These are phyloP conservation scores for Penicillium cosmopolitanum DNA, from an alignment of 495 filamentous ascomycete genomes.

Conservation along the genomic window DNA sequence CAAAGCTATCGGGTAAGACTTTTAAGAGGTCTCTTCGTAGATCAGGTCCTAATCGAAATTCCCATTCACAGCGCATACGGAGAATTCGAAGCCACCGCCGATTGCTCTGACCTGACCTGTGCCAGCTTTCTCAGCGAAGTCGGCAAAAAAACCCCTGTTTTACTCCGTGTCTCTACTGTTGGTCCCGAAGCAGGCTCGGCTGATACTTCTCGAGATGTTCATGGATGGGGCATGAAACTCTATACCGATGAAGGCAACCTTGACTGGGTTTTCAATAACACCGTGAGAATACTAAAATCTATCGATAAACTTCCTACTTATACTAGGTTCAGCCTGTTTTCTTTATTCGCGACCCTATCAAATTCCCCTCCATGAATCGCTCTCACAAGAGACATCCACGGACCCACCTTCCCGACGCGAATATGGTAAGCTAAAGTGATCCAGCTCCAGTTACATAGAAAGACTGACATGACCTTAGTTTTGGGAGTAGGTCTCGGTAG, in stretches of 20 bases:
- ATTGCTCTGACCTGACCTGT: slow-evolving; percentile 49
- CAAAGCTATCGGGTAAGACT: background rate
- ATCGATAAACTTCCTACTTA: background rate
- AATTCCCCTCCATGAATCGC: slow-evolving; percentile 59
- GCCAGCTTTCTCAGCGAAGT: slow-evolving; percentile 49
- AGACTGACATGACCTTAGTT: slow-evolving; percentile 14
- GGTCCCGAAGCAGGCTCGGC: slow-evolving; percentile 66
- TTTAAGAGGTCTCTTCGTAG: background rate
- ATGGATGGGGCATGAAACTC: slow-evolving; percentile 73
- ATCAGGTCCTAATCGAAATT: background rate
- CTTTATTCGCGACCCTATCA: slow-evolving; percentile 59
- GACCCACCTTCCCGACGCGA: slow-evolving; percentile 52
- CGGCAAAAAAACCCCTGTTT: slow-evolving; percentile 64
- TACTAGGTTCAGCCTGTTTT: slow-evolving; percentile 42
- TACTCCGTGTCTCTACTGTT: slow-evolving; percentile 68
- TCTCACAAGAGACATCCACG: slow-evolving; percentile 54
- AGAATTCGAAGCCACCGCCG: slow-evolving; percentile 62
- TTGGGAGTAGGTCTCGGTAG: slow-evolving; percentile 57
- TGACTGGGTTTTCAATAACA: slow-evolving; percentile 53
- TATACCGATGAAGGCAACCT: slow-evolving; percentile 80
- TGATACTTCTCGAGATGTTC: slow-evolving; percentile 67
- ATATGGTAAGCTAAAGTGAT: slow-evolving; percentile 40
- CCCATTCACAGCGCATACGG: slow-evolving; percentile 54
- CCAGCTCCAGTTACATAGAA: background rate
- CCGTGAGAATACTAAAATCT: slow-evolving; percentile 16